Base-by-base conservation (phyloP, 2,329 filamentous ascomycete species). In the Aspergillus proliferans region DNA sequence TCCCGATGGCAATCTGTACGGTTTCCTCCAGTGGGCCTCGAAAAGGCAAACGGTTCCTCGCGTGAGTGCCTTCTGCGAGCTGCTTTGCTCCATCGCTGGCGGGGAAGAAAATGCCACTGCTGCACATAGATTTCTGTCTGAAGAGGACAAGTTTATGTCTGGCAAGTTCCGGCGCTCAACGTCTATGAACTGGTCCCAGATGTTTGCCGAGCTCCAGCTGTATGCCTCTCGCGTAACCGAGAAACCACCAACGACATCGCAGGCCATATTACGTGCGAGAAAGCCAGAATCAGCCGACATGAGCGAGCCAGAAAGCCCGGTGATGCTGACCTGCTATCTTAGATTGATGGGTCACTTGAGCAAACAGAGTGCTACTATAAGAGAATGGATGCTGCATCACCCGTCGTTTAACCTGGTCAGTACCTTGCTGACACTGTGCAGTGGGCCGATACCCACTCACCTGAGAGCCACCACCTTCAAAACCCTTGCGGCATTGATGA, bases 21-120 rank as follows among this genome's bases (percentile, higher is more conserved):
- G 93, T 0, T 98, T 98, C 65, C 79, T 98, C 65, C 88, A 95
- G 55, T 98, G 93, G 93, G 88, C 91, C n/a, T 95, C 93, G 3
- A 86, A 89, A 58, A 81, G 93, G 59, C 90, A 95, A 52, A 95
- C 94, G 0, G 96, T 94, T 0, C 93, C 93, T n/a, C 80, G 95
- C 21, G 91, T 95, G 51, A 93, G 89, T 52, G 91, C 92, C 10
- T 98, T 97, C 60, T 98, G 93, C 68, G 92, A 97, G 65, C 92
- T 98, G 84, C 76, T 98, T 14, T 87, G 90, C 62, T 86, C 91
- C 1, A 85, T 98, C 43, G 88, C 93, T 0, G 84, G 85, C 46
- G 89, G 89, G 46, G 82, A 88, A 47, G 82, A 87, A 47, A 93
- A 88, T 59, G 92, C 93, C 24, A 85, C 86, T 47, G 80, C 87